Percentiles rank a stretch among this genome's conserved stretches.
Evolutionary conservation across 2,329 filamentous ascomycete species (phyloP).

Genomic region (Trichoderma aggressivum): DNA sequence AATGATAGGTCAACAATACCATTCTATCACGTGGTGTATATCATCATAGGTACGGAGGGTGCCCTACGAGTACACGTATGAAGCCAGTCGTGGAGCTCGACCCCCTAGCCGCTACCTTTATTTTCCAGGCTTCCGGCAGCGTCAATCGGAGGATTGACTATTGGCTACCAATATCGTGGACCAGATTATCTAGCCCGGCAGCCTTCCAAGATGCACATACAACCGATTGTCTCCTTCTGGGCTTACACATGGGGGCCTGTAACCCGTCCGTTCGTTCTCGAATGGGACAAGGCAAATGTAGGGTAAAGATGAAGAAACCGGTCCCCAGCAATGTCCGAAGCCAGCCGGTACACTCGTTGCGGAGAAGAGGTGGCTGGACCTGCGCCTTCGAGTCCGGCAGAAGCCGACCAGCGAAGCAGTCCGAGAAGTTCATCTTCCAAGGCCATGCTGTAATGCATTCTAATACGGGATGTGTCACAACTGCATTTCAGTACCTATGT

Average conservation of each 20-base stretch:
- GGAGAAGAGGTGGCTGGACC: background rate
- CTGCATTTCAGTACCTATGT: background rate
- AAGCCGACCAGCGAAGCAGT: background rate
- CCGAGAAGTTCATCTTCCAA: background rate
- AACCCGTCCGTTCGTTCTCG: background rate
- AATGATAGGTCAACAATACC: background rate
- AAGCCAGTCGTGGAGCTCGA: background rate
- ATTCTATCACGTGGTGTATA: background rate
- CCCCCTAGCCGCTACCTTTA: background rate
- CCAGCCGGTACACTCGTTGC: background rate
- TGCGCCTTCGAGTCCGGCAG: background rate
- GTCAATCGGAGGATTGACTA: background rate
- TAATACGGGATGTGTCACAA: background rate
- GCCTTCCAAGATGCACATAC: background rate
- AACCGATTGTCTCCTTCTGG: background rate
- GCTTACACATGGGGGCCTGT: background rate
- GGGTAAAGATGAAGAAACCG: background rate
- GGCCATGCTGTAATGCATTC: background rate
- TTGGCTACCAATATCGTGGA: background rate
- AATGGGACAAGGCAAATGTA: background rate
- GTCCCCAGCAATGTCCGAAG: background rate
- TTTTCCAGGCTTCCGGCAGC: background rate
- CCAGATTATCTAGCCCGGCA: background rate
- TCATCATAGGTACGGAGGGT: background rate
- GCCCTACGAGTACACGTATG: background rate